A percentile compares a stretch with the other conserved stretches of the same genome.
Conservation (phyloP, 306 rosid species). For the Cucurbita pepo region DNA sequence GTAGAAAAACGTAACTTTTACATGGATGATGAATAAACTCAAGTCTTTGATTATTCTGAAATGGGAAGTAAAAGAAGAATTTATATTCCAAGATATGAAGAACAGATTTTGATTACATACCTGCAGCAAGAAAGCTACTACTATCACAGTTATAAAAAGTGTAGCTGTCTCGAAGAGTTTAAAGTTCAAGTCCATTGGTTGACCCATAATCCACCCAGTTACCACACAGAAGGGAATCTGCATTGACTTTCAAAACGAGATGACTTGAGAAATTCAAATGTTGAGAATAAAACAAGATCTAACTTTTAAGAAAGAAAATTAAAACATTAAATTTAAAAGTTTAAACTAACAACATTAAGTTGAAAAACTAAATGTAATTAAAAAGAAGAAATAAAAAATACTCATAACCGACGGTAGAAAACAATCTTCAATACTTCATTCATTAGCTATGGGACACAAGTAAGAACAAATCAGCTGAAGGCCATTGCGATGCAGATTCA, state of each 20-base stretch:
- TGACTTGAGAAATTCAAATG: not conserved
- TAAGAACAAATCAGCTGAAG: not conserved
- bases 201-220: conserved; percentile 60
- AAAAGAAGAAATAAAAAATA: no score
- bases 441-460: not conserved
- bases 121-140: conserved; percentile 72
- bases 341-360: no score
- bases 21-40: not conserved
- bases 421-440: not conserved
- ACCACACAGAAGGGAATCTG: conserved; percentile 79
- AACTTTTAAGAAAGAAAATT: no score
- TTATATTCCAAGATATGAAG: not conserved
- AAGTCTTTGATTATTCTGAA: not conserved
- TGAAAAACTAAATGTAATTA: no score
- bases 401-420: not conserved
- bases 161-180: conserved; percentile 73
- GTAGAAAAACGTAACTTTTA: conserved; percentile 10
- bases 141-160: conserved; percentile 51
- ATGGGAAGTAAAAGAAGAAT: not conserved
- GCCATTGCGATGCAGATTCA: not conserved
- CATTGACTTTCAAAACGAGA: conserved; percentile 8
- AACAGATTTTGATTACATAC: conserved; percentile 20
- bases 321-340: no score
- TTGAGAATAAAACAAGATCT: not conserved
- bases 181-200: conserved; percentile 62